Base-by-base conservation (phyloP, 164 flowering plant species). In the Magnolia officinalis region DNA sequence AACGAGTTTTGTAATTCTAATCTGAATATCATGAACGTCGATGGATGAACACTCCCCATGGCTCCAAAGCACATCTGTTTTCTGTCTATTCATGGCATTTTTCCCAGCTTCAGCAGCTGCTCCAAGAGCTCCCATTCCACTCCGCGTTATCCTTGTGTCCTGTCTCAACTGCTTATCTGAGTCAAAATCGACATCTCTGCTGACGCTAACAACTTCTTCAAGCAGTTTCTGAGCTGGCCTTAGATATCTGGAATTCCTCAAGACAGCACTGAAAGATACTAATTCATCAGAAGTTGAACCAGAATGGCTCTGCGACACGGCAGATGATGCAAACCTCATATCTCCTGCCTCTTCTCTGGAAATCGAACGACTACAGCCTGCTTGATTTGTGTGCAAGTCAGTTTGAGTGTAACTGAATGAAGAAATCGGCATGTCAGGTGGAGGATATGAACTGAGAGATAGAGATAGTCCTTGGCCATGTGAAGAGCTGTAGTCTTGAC, bases 391-490 rank as follows among this genome's bases (percentile, higher is more conserved):
- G 63, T 79, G 80, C n/a, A 79, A 72, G 71, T 84, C 65, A 61
- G 88, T 80, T 71, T 88, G 84, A 67, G 81, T 78, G 78, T 79
- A 78, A 18, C 79, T 84, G 8, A 74, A 81, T 8, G 85, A 51
- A 29, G 86, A 83, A 68, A 82, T 80, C 24, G 86, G 82, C 65
- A 81, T 49, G n/a, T 80, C 87, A 1, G 89, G 80, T 45, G 88
- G 90, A 50, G 88, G 82, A 75, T 89, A 86, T 6, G 94, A 85
- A 51, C 94, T 80, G 9, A 93, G 89, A 72, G 87, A 87, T 50
- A 91, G 89, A 37, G 97, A 91, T 50, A 93, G 79, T 26, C 94
- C 90, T 74, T 89, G 91, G 31, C 87, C 84, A 78, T 88, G 76
- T 6, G 52, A 31, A 49, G 66, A 51, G 13, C 37, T 49, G 58